phyloP scores from a whole-genome alignment of 495 filamentous ascomycete species.

The Evernia prunastri region DNA sequence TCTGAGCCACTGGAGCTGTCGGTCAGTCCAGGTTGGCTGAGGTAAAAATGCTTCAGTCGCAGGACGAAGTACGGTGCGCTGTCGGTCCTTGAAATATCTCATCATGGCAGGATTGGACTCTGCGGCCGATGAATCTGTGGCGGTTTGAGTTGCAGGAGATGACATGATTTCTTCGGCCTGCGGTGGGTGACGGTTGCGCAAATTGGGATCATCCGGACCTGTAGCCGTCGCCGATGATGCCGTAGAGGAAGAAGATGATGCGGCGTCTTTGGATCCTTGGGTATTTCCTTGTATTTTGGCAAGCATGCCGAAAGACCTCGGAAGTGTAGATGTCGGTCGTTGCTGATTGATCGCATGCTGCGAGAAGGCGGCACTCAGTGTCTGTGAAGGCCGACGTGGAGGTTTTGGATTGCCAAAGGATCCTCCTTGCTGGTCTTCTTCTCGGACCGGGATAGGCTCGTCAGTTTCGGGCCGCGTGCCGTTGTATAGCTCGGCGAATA shows the following conservation, averaged over 20 bases:
- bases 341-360: slow-evolving; percentile 32
- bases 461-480: slow-evolving; percentile 64
- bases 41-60: slow-evolving; percentile 57
- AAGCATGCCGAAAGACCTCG: slow-evolving; percentile 38
- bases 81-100: slow-evolving; percentile 45
- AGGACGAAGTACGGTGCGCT: slow-evolving; percentile 47
- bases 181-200: slow-evolving; percentile 23
- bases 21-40: slow-evolving; percentile 53
- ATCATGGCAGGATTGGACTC: slow-evolving; percentile 37
- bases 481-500: slow-evolving; percentile 71
- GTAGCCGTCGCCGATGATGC: slow-evolving; percentile 60
- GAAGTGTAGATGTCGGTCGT: slow-evolving; percentile 35
- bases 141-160: slow-evolving; percentile 13
- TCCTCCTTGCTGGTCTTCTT: slow-evolving; percentile 32
- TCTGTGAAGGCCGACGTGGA: slow-evolving; percentile 31
- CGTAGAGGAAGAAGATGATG: slow-evolving; percentile 40
- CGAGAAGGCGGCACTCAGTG: slow-evolving; percentile 35
- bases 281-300: slow-evolving; percentile 6
- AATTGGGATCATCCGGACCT: slow-evolving; percentile 26
- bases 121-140: slow-evolving; percentile 33
- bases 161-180: slow-evolving; percentile 12
- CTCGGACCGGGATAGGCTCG: slow-evolving; percentile 46
- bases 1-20: slow-evolving; percentile 54
- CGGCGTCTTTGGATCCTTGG: slow-evolving; percentile 28
- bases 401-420: slow-evolving; percentile 17